Percentiles rank a stretch among this genome's conserved stretches.
phyloP scores from a whole-genome alignment of 768 basidiomycete genomes.

The Rhizopogon vesiculosus region DNA sequence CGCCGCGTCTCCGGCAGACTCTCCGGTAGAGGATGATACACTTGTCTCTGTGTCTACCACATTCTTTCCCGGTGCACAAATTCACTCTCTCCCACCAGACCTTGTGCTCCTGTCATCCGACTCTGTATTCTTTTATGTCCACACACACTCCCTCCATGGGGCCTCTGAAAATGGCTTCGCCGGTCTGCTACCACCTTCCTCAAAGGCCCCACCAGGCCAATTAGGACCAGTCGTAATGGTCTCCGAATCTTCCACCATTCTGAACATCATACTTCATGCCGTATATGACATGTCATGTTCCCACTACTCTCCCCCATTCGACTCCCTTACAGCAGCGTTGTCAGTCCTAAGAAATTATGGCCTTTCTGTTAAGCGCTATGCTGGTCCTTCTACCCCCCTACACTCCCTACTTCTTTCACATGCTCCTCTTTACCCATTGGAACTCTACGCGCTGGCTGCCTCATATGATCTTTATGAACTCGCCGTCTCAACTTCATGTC shows the following conservation, averaged over 20 bases:
- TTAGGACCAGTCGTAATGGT: slow-evolving; percentile 53
- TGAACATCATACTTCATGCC: slow-evolving; percentile 72
- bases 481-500: slow-evolving; percentile 69
- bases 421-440: slow-evolving; percentile 64
- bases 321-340: slow-evolving; percentile 52
- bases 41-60: slow-evolving; percentile 79
- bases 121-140: slow-evolving; percentile 81
- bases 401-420: slow-evolving; percentile 58
- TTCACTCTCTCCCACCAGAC: slow-evolving; percentile 53
- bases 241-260: slow-evolving; percentile 51
- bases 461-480: slow-evolving; percentile 64
- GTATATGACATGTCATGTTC: slow-evolving; percentile 70
- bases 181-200: slow-evolving; percentile 44
- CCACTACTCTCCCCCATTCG: slow-evolving; percentile 68
- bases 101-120: slow-evolving; percentile 66
- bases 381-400: slow-evolving; percentile 50
- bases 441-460: slow-evolving; percentile 70
- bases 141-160: slow-evolving; percentile 50
- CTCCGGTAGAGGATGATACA: slow-evolving; percentile 36
- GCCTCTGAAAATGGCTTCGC: slow-evolving; percentile 65
- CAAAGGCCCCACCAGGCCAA: slow-evolving; percentile 35
- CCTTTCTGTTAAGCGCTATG: slow-evolving; percentile 41
- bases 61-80: slow-evolving; percentile 68
- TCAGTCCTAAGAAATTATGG: slow-evolving; percentile 58
- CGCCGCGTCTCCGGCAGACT: slow-evolving; percentile 26